phyloP scores from a whole-genome alignment of 2,329 filamentous ascomycete genomes.

The Fusarium torreyae region DNA sequence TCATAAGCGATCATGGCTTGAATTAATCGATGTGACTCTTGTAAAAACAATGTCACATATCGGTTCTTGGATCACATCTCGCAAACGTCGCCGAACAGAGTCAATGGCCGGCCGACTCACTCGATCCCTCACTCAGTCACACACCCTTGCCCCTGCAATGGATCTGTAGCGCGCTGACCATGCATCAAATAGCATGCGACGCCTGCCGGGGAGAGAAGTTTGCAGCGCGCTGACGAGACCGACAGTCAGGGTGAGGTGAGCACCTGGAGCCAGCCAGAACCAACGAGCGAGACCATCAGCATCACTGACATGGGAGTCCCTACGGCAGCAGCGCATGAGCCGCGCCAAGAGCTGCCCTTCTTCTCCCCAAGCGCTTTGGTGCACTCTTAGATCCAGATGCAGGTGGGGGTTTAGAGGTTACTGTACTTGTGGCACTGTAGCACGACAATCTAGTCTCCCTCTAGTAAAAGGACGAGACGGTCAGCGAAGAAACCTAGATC shows the following conservation, averaged over 20 bases:
- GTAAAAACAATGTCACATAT: conserved; percentile 17
- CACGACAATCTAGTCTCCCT: conserved; percentile 12
- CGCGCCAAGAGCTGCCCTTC: conserved; percentile 39
- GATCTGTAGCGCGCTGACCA: conserved; percentile 40
- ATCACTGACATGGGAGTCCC: conserved; percentile 14
- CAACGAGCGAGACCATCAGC: neutral
- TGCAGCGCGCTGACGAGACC: conserved; percentile 40
- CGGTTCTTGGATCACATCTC: conserved; percentile 9
- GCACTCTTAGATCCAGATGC: conserved; percentile 43
- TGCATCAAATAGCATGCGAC: conserved; percentile 36
- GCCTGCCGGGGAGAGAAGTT: conserved; percentile 25
- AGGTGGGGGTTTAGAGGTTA: conserved; percentile 36
- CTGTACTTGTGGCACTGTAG: conserved; percentile 16
- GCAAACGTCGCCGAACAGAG: conserved; percentile 14
- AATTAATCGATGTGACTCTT: conserved; percentile 16
- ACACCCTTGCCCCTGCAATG: conserved; percentile 27
- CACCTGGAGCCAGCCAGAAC: conserved; percentile 17
- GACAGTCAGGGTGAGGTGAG: conserved; percentile 41
- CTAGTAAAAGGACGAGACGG: neutral
- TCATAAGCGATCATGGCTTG: conserved; percentile 9
- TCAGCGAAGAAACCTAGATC: conserved; percentile 12
- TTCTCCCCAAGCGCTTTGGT: conserved; percentile 28
- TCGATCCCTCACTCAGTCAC: conserved; percentile 5
- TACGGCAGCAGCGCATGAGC: conserved; percentile 29
- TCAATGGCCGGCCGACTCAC: conserved; percentile 9